These are phyloP conservation scores for Sphagnum tenellum DNA, from an alignment of 225 moss, liverwort and hornwort genomes.

Conservation along the genomic window DNA sequence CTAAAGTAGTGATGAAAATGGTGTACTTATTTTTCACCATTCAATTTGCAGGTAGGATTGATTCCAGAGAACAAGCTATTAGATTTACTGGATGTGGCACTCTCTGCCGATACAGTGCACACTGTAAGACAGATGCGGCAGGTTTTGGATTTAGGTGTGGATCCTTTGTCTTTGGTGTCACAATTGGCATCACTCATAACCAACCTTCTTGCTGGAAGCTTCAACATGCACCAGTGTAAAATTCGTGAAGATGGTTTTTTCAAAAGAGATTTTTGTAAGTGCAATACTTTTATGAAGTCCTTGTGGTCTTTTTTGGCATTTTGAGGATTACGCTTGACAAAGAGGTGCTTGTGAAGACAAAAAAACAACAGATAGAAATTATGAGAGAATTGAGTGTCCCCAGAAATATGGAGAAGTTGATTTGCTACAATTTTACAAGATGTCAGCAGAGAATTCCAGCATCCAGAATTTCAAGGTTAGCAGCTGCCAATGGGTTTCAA, in stretches of 20 bases:
- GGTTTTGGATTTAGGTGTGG: conserved; percentile 57
- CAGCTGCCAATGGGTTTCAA: too few relatives aligned
- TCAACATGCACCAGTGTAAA: conserved; percentile 36
- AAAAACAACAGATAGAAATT: too few relatives aligned
- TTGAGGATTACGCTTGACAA: too few relatives aligned
- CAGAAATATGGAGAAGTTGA: too few relatives aligned
- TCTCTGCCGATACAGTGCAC: conserved; percentile 70
- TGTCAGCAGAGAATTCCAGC: too few relatives aligned
- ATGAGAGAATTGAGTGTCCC: too few relatives aligned
- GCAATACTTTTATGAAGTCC: not conserved
- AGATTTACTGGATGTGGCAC: conserved; percentile 67
- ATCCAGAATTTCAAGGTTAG: too few relatives aligned
- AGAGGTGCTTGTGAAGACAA: too few relatives aligned
- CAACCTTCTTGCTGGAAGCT: conserved; percentile 68
- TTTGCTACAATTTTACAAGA: too few relatives aligned
- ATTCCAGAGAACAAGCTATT: conserved; percentile 47
- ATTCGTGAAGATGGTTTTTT: conserved; percentile 46
- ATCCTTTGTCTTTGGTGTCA: conserved; percentile 65
- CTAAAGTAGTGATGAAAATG: too few relatives aligned
- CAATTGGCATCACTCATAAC: conserved; percentile 76
- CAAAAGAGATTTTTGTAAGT: conserved; percentile 60
- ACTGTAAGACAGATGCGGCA: conserved; percentile 72
- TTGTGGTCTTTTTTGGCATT: too few relatives aligned
- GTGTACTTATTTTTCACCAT: too few relatives aligned
- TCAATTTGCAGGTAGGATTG: conserved; percentile 43